Percentiles rank a stretch among this genome's conserved stretches.
phyloP scores from a whole-genome alignment of 2,329 filamentous ascomycete species.

The Hymenoscyphus scutula region DNA sequence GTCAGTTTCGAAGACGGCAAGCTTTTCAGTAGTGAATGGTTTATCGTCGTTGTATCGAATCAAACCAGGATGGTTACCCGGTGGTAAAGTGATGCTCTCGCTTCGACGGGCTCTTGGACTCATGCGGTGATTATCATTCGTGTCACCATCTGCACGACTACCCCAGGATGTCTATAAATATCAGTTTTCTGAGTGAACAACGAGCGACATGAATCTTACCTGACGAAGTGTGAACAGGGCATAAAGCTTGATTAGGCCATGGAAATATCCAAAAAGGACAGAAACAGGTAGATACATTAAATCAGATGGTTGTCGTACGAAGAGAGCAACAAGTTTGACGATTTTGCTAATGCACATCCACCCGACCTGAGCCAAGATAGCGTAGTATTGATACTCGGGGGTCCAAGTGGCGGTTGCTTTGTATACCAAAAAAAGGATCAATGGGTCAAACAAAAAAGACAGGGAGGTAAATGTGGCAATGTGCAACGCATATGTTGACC shows the following conservation, averaged over 20 bases:
- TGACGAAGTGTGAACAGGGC: constrained; percentile 78
- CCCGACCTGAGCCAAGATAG: constrained; percentile 60
- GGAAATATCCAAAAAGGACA: constrained; percentile 87
- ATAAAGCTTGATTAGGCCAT: constrained; percentile 89
- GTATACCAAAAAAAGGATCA: constrained; percentile 68
- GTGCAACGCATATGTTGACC: constrained; percentile 92
- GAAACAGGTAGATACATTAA: constrained; percentile 79
- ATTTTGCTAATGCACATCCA: constrained; percentile 91
- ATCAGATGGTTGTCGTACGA: constrained; percentile 79
- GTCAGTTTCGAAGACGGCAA: constrained; percentile 9
- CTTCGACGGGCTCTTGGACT: constrained; percentile 34
- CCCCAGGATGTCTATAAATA: constrained; percentile 82
- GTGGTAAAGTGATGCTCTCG: constrained; percentile 44
- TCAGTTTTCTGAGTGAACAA: not conserved
- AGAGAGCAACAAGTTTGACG: constrained; percentile 85
- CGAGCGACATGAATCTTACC: constrained; percentile 53
- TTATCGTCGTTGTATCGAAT: constrained; percentile 46
- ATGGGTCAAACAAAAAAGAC: constrained; percentile 73
- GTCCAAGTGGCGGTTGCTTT: constrained; percentile 65
- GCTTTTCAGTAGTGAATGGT: constrained; percentile 15
- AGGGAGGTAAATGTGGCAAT: constrained; percentile 89
- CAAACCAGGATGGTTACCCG: constrained; percentile 42
- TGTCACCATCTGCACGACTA: constrained; percentile 86
- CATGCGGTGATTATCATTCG: constrained; percentile 68
- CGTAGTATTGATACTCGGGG: constrained; percentile 48